Base-by-base conservation (phyloP, 1,284 basidiomycete species). In the Ganoderma lucidum region DNA sequence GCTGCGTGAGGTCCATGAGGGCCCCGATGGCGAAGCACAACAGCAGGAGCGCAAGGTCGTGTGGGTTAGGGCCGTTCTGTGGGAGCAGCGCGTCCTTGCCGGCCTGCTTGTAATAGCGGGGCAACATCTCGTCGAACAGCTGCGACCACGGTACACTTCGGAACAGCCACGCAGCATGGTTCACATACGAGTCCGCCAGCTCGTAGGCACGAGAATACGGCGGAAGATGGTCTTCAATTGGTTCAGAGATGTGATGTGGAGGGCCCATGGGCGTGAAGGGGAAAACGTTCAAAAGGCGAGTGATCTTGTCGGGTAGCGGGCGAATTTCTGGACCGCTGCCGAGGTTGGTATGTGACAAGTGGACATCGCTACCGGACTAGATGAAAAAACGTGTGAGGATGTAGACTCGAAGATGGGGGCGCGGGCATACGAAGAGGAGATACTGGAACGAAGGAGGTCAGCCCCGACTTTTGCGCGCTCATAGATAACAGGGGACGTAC, bases 251-350 rank as follows among this genome's bases (percentile, higher is more conserved):
- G 32, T 83, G 82, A 5, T 79, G 75, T 0, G 83, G 74, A 4
- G 84, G 77, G 2, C 89, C 89, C 74, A 88, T 79, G 14, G 89
- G 89, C 0, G 88, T 88, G 76, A 92, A 90, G 0, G 90, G 90
- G 76, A 92, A 92, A 8, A 86, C 79, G 51, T 83, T 82, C 1
- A 89, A 88, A 77, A 91, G 90, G 71, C 86, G 82, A 12, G 80
- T 78, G 59, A 88, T 76, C 12, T 87, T 83, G 58, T 80, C 79
- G 5, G 83, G 78, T 3, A 82, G 74, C 4, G 80, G 72, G 3
- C 78, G 78, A 17, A 75, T 79, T 68, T 79, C 80, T 0, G 82
- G 80, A 48, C 80, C 79, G 10, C 74, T 75, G 56, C 75, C 75
- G 28, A 70, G 73, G 39, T 67, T 71, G 55, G 74, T 73, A 19